Evolutionary conservation across 2,329 filamentous ascomycete species (phyloP).

Genomic region (Aureobasidium uvarum): DNA sequence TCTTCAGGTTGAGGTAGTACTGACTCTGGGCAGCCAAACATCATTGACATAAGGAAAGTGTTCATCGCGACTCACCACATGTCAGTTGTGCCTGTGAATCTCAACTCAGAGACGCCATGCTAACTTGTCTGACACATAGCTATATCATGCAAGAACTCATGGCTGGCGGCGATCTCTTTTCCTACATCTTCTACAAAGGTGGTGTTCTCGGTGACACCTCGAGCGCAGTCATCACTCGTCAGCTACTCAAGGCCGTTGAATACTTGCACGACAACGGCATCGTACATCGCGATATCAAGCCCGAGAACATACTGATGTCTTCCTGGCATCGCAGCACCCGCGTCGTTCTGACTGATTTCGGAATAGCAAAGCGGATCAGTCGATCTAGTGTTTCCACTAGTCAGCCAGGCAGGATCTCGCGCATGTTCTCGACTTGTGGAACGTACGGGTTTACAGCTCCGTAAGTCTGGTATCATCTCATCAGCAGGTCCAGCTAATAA

Average conservation of each 20-base stretch:
- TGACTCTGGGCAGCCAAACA: constrained; percentile 52
- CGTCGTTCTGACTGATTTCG: constrained; percentile 62
- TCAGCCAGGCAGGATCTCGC: constrained; percentile 30
- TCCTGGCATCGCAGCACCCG: constrained; percentile 52
- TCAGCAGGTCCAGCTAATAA: background rate
- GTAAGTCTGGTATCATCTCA: constrained; percentile 43
- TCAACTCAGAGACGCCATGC: background rate
- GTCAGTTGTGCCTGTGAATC: constrained; percentile 36
- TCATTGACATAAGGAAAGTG: constrained; percentile 57
- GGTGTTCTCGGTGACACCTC: constrained; percentile 50
- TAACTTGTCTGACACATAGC: constrained; percentile 35
- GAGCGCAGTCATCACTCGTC: constrained; percentile 54
- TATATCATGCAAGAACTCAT: constrained; percentile 63
- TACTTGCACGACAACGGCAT: constrained; percentile 57
- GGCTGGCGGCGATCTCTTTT: constrained; percentile 61
- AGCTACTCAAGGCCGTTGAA: constrained; percentile 57
- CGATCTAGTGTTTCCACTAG: constrained; percentile 30
- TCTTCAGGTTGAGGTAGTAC: background rate
- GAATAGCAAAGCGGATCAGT: constrained; percentile 50
- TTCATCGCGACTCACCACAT: constrained; percentile 54
- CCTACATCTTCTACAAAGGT: constrained; percentile 54
- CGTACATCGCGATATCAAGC: constrained; percentile 62
- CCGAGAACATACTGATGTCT: constrained; percentile 60
- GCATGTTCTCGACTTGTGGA: constrained; percentile 57
- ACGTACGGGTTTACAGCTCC: constrained; percentile 60